Evolutionary conservation across 495 filamentous ascomycete genomes (phyloP).

Genomic region (Usnea hakonensis): DNA sequence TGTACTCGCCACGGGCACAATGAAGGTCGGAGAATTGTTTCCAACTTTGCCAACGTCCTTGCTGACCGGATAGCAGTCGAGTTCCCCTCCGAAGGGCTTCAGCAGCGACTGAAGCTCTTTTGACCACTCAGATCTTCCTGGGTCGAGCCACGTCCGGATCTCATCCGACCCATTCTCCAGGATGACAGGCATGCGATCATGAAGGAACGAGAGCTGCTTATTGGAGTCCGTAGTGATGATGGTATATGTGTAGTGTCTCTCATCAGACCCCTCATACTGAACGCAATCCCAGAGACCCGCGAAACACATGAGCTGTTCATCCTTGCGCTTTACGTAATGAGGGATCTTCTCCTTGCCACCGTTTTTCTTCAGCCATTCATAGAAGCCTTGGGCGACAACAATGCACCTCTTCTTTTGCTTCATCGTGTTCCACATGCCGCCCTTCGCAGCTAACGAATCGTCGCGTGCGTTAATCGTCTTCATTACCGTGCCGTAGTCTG

Average conservation of each 20-base stretch:
- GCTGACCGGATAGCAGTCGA: conserved; percentile 78
- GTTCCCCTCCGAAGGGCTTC: conserved; percentile 66
- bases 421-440: conserved; percentile 88
- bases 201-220: conserved; percentile 70
- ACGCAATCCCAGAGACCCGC: conserved; percentile 91
- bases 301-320: conserved; percentile 78
- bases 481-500: conserved; percentile 66
- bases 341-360: conserved; percentile 72
- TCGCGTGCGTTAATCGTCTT: conserved; percentile 94
- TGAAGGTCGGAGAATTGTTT: conserved; percentile 77
- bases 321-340: conserved; percentile 71
- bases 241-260: conserved; percentile 76
- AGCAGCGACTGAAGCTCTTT: conserved; percentile 68
- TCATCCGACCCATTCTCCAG: conserved; percentile 65
- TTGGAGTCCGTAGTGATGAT: conserved; percentile 86
- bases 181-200: conserved; percentile 94
- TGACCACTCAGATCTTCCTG: conserved; percentile 60
- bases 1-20: conserved; percentile 70
- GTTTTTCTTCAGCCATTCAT: conserved; percentile 87
- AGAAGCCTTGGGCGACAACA: conserved; percentile 84
- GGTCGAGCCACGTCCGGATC: conserved; percentile 76
- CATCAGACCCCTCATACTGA: conserved; percentile 59
- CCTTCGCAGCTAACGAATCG: conserved; percentile 67
- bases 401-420: conserved; percentile 82
- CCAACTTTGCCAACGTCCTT: conserved; percentile 93